These are phyloP conservation scores for Leccinellum albellum DNA, from an alignment of 768 basidiomycete species.

Conservation along the genomic window DNA sequence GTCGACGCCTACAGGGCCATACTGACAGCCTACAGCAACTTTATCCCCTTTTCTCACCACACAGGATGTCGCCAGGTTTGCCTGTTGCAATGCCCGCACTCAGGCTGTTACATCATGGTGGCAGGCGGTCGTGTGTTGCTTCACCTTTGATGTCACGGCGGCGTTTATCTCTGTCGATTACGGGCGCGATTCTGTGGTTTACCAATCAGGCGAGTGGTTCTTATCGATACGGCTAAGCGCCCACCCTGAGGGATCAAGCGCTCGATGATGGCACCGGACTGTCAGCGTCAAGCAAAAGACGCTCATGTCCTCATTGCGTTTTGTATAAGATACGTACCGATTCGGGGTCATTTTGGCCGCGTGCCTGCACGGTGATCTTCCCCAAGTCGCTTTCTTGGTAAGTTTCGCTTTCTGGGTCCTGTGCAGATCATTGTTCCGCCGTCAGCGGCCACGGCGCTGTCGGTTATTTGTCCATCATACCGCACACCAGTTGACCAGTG, in stretches of 20 bases:
- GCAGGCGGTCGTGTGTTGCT: background rate
- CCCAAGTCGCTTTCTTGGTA: background rate
- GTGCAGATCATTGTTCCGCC: background rate
- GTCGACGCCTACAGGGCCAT: background rate
- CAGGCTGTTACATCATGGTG: background rate
- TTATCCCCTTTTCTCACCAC: background rate
- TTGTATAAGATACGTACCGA: background rate
- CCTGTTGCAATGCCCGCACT: background rate
- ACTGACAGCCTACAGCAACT: conserved; percentile 3
- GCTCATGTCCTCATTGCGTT: background rate
- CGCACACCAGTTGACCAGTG: background rate
- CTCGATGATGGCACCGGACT: background rate
- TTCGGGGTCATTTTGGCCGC: background rate
- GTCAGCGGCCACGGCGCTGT: background rate
- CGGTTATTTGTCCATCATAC: background rate
- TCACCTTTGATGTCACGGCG: background rate
- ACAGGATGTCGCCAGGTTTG: background rate
- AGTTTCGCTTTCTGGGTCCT: no score
- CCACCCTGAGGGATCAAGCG: background rate
- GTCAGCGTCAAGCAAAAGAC: background rate
- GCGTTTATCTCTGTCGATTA: background rate
- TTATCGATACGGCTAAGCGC: background rate
- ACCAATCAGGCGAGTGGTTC: background rate
- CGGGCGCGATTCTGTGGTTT: background rate
- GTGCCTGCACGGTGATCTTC: background rate